Evolutionary conservation across 176 grass and related monocot genomes (phyloP), one percentile per base, ranked within the genome.

Genomic region (Oryza punctata): DNA sequence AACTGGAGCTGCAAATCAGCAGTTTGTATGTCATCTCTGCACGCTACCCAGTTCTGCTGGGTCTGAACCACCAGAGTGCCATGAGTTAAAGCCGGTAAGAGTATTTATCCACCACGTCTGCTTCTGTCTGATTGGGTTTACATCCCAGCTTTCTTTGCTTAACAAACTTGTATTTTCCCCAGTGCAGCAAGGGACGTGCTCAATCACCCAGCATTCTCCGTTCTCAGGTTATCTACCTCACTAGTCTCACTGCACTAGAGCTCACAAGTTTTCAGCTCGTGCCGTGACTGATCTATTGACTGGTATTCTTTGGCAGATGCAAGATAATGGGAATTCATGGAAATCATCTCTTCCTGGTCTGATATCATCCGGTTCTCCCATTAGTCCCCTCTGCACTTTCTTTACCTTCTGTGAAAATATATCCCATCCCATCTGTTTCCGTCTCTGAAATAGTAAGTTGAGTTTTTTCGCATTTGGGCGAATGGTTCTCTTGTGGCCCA

Each of bases 401-500:
- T 88, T 89, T 33, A 98, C 91, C 91, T 89, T 93, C 38, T 4
- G 65, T 6, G 89, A 88, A 82, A 94, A 94, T 15, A 23, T 74
- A 65, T 84, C 75, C 91, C 96, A 95, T 3, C 85, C 87, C 89
- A 93, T 92, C 67, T 88, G 46, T 61, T 90, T 86, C 30, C 85
- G 75, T 78, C 46, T 77, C 69, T 89, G 87, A 66, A 95, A 95
- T 32, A 98, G 45, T 28, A 27, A 73, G 84, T 88, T 85, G 43
- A 98, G 87, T 71, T 91, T 98, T 88, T 87, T 98, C 5, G 85
- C 88, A 70, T 95, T 95, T 52, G 96, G 93, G 10, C 93, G 86
- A 72, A 98, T 98, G 14, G 93, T 98, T 92, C 96, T 95, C 83
- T 93, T 95, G 85, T 98, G 93, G 64, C 89, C 96, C 91, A 90